Base-by-base conservation (phyloP, 495 filamentous ascomycete species). In the Daldinia caldariorum region DNA sequence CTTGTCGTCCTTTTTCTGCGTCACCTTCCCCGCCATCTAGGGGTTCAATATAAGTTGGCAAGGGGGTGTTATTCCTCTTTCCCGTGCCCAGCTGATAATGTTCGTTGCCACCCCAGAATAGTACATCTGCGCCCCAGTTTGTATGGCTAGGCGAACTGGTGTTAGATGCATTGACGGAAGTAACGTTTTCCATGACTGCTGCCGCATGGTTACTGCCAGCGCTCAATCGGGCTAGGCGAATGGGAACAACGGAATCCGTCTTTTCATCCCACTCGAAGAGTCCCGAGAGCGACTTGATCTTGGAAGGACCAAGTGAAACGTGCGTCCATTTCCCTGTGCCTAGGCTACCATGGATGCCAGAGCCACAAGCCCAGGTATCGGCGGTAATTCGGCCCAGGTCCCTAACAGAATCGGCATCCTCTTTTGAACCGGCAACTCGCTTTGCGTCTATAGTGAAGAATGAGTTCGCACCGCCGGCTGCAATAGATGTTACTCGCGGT, bases 31-130 rank as follows among this genome's bases (percentile, higher is more conserved):
- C 79, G 50, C 84, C 84, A 49, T 93, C 87, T 37, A 97, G 80
- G 8, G 92, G 91, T 31, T 88, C 84, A 61, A 99, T 93, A 77
- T 97, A 92, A 0, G 82, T 83, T 13, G 95, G 95, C 9, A 83
- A 83, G 34, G 85, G 80, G 6, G 88, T 69, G 74, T 99, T 98
- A 73, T 87, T 97, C 65, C 94, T 81, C 82, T 89, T 94, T 38
- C 95, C 94, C 4, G 91, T 97, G 4, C 95, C 95, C 16, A 99
- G 86, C 75, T 99, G 95, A 74, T 91, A 97, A 67, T 88, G 85
- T 80, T 99, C 94, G 73, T 97, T 99, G 39, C 91, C 92, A 69
- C 95, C 95, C 92, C 94, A 99, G 86, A 90, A 96, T 6, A 97
- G 76, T 2, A 91, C 88, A 77, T 98, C 95, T 8, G 89, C 88